Evolutionary conservation across 352 stramenopile genomes (phyloP).

Genomic region (Phytophthora foliorum): DNA sequence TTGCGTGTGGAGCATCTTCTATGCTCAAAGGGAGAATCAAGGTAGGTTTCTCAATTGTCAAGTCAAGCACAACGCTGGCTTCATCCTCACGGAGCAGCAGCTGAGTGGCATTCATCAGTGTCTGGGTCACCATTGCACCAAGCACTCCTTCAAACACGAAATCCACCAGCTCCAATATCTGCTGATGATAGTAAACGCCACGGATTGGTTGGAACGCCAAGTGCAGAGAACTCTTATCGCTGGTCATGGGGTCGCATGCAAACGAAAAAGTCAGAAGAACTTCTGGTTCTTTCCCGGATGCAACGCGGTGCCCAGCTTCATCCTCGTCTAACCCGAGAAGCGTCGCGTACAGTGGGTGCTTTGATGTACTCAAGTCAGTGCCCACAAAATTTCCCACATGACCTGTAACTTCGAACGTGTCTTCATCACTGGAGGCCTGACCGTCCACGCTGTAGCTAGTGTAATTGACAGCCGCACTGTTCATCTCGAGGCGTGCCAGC

Average conservation of each 20-base stretch:
- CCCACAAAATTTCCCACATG: slow-evolving; percentile 81
- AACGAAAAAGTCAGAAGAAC: slow-evolving; percentile 38
- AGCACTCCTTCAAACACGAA: slow-evolving; percentile 88
- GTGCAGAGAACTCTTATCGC: slow-evolving; percentile 56
- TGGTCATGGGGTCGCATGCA: slow-evolving; percentile 24
- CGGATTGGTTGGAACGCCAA: slow-evolving; percentile 72
- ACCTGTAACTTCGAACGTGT: slow-evolving; percentile 46
- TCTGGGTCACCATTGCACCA: slow-evolving; percentile 76
- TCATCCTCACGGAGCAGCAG: slow-evolving; percentile 75
- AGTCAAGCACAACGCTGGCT: slow-evolving; percentile 58
- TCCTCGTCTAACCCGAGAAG: slow-evolving; percentile 71
- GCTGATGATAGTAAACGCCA: slow-evolving; percentile 89
- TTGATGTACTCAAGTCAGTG: slow-evolving; percentile 75
- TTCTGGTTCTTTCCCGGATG: slow-evolving; percentile 16
- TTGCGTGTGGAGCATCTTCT: slow-evolving; percentile 60
- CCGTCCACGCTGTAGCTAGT: slow-evolving; percentile 32
- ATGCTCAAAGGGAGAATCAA: slow-evolving; percentile 74
- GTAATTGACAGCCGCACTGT: slow-evolving; percentile 62
- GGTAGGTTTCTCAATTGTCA: slow-evolving; percentile 67
- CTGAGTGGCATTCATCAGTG: slow-evolving; percentile 76
- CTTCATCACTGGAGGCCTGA: slow-evolving; percentile 14
- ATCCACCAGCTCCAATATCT: slow-evolving; percentile 83
- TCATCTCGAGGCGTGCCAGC: slow-evolving; percentile 69
- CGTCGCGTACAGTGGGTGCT: slow-evolving; percentile 72
- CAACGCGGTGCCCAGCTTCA: slow-evolving; percentile 19